Conservation (phyloP, 257 asterid species). For the Solanum chaucha region DNA sequence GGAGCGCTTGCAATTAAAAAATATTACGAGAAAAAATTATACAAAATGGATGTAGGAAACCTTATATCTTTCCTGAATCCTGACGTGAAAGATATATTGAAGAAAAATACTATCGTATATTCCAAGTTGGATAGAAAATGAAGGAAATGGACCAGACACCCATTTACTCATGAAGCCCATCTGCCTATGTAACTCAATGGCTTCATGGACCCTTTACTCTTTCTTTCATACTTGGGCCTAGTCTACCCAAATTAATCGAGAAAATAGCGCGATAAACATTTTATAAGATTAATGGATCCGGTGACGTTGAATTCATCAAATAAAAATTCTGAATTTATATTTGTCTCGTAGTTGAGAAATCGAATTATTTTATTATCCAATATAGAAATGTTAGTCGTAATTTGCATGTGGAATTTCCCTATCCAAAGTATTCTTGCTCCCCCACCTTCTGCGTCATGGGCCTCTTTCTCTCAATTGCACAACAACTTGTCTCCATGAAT, state of each 20-base stretch:
- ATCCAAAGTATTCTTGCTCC: neutral
- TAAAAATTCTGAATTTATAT: neutral
- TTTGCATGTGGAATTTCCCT: neutral
- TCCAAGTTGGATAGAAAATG: neutral
- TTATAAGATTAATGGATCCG: neutral
- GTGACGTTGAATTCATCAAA: neutral
- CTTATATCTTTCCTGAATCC: neutral
- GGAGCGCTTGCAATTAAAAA: neutral
- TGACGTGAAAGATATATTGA: too few species aligned
- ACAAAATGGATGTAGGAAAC: neutral
- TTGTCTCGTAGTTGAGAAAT: neutral
- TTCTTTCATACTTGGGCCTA: neutral
- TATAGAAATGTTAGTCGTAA: neutral
- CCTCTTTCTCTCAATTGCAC: neutral
- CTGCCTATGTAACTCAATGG: neutral
- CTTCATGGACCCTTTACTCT: neutral
- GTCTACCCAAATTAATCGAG: neutral
- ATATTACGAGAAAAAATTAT: too few species aligned
- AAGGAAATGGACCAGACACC: neutral
- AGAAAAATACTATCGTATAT: neutral
- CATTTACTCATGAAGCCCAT: neutral
- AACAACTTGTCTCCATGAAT: neutral
- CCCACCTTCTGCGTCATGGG: neutral
- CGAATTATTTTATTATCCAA: neutral
- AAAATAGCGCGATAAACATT: neutral